Conservation (phyloP, 2,329 filamentous ascomycete genomes). For the Paraconiothyrium sp. region DNA sequence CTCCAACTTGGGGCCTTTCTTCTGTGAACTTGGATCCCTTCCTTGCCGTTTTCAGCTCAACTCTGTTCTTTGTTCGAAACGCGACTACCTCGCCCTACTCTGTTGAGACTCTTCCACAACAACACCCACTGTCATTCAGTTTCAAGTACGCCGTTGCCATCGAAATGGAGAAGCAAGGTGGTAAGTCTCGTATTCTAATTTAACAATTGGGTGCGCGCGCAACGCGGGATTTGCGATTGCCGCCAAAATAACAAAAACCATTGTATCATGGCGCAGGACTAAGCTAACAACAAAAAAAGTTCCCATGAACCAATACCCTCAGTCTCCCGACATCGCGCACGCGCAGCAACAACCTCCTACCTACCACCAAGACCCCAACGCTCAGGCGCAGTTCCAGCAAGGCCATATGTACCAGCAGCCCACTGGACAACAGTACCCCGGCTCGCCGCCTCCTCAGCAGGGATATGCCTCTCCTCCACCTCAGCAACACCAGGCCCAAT, state of each 20-base stretch:
- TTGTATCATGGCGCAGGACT: constrained; percentile 1
- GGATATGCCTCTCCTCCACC: constrained; percentile 16
- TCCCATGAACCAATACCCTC: constrained; percentile 50
- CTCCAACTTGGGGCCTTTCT: constrained; percentile 8
- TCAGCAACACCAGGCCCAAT: constrained; percentile 25
- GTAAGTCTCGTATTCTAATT: constrained; percentile 29
- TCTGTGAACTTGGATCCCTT: constrained; percentile 8
- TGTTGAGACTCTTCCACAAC: not conserved
- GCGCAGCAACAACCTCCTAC: constrained; percentile 40
- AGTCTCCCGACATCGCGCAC: constrained; percentile 41
- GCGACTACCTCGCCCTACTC: not conserved
- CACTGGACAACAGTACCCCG: constrained; percentile 28
- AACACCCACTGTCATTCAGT: constrained; percentile 12
- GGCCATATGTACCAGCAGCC: constrained; percentile 32
- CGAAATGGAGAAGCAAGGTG: constrained; percentile 49
- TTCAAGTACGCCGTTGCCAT: constrained; percentile 1
- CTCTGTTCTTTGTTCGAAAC: constrained; percentile 17
- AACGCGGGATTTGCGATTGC: not conserved
- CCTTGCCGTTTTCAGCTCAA: constrained; percentile 23
- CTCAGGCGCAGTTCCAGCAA: constrained; percentile 28
- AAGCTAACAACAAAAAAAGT: constrained; percentile 35
- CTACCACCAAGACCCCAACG: constrained; percentile 47
- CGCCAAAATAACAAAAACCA: not conserved
- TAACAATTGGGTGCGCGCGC: not conserved
- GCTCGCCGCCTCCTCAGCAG: constrained; percentile 38